These are phyloP conservation scores for Silene vulgaris DNA, from an alignment of 179 eudicot species.

Conservation along the genomic window DNA sequence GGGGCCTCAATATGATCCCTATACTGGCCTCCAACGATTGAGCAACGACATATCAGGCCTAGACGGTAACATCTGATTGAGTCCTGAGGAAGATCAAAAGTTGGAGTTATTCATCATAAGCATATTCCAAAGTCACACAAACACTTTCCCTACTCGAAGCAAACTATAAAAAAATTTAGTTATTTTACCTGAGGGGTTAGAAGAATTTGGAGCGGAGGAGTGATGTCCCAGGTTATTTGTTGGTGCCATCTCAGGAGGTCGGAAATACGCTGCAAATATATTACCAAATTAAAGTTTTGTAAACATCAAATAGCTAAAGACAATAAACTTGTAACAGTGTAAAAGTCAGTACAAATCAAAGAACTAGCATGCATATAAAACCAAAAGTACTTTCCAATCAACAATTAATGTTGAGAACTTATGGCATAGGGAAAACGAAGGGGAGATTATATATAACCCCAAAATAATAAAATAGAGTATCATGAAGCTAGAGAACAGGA, in stretches of 20 bases:
- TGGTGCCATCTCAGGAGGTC: slow-evolving; percentile 50
- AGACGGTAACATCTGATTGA: slow-evolving; percentile 47
- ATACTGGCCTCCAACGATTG: slow-evolving; percentile 71
- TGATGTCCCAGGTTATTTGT: slow-evolving; percentile 47
- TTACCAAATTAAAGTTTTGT: slow-evolving; percentile 13
- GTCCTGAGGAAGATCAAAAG: slow-evolving; percentile 38
- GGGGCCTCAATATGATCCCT: slow-evolving; percentile 24
- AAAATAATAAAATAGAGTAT: no score
- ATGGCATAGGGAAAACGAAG: neutral
- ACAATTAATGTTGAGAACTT: neutral
- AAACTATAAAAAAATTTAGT: neutral
- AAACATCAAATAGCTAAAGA: slow-evolving; percentile 10
- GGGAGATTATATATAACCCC: neutral
- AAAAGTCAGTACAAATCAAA: neutral
- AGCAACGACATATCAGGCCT: slow-evolving; percentile 58
- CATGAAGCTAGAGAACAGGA: neutral
- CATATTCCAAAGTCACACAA: neutral
- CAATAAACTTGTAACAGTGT: slow-evolving; percentile 8
- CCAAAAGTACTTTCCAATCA: neutral
- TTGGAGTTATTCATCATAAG: neutral
- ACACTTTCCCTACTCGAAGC: neutral
- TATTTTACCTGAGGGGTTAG: slow-evolving; percentile 44
- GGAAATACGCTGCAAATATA: slow-evolving; percentile 50
- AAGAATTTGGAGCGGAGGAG: slow-evolving; percentile 38
- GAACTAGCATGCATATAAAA: neutral